Percentiles rank a stretch among this genome's conserved stretches.
phyloP scores from a whole-genome alignment of 1,139 yeast species.

The Williopsis jadinii region DNA sequence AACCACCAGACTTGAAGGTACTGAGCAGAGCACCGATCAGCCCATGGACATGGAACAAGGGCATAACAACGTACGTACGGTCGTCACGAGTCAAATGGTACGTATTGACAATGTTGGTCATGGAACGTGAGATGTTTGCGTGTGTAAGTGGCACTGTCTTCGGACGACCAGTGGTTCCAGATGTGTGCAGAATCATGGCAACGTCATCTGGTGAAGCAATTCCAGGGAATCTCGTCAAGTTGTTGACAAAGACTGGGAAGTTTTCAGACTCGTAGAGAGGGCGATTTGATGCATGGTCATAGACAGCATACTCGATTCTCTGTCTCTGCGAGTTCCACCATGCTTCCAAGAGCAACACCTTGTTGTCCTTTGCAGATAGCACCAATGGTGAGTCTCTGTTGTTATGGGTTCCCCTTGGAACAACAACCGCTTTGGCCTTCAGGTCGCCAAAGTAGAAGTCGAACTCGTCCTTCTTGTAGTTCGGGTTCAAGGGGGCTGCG shows the following conservation, averaged over 20 bases:
- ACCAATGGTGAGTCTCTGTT: conserved; percentile 34
- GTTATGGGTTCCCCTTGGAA: conserved; percentile 40
- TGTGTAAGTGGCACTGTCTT: conserved; percentile 67
- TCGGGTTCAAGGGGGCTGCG: conserved; percentile 61
- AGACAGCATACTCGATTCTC: conserved; percentile 35
- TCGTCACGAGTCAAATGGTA: conserved; percentile 43
- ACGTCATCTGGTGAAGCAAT: conserved; percentile 40
- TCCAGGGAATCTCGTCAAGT: conserved; percentile 29
- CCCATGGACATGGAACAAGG: conserved; percentile 69
- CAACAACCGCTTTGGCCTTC: conserved; percentile 46
- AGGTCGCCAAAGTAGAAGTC: conserved; percentile 56
- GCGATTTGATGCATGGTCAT: conserved; percentile 23
- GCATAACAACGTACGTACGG: conserved; percentile 59
- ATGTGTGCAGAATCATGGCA: conserved; percentile 59
- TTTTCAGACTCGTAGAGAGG: conserved; percentile 26
- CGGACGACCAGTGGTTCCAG: conserved; percentile 69
- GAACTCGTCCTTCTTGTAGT: conserved; percentile 51
- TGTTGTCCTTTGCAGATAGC: conserved; percentile 40
- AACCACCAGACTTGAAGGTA: conserved; percentile 53
- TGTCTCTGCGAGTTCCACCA: conserved; percentile 34
- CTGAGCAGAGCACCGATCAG: conserved; percentile 54
- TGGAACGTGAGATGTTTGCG: conserved; percentile 49
- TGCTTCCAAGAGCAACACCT: conserved; percentile 43
- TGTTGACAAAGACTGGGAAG: conserved; percentile 26
- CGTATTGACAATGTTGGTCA: conserved; percentile 48